These are phyloP conservation scores for Effrenium voratum DNA, from an alignment of 73 alveolate genomes.

Conservation along the genomic window DNA sequence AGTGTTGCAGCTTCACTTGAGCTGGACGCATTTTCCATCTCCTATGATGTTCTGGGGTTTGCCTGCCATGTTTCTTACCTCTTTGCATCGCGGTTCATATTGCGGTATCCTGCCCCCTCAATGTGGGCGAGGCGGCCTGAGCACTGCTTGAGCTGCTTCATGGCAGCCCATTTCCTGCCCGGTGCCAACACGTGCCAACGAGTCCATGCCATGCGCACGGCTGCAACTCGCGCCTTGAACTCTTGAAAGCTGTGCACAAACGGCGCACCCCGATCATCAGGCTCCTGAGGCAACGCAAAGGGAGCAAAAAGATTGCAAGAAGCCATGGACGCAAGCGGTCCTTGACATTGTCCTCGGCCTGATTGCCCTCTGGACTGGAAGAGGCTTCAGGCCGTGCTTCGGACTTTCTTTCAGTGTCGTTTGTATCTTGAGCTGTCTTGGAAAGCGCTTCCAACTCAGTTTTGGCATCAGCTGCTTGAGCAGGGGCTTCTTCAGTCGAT, in stretches of 20 bases:
- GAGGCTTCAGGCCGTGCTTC: background rate
- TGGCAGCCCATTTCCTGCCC: conserved; percentile 39
- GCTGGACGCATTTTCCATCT: no score
- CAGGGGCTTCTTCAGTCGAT: no score
- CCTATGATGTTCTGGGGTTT: no score
- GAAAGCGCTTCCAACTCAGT: background rate
- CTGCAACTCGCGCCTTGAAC: background rate
- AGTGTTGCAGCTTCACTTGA: no score
- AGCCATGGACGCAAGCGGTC: background rate
- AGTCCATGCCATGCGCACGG: no score
- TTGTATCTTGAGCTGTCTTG: no score
- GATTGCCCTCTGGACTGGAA: background rate
- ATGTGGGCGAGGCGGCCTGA: background rate
- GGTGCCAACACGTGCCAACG: background rate
- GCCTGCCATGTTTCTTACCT: background rate
- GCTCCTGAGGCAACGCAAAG: background rate
- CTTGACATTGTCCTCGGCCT: background rate
- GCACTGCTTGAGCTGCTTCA: conserved; percentile 44
- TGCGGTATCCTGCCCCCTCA: no score
- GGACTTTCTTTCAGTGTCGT: no score
- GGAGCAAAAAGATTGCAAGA: background rate
- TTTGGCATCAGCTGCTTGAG: background rate
- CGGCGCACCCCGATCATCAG: background rate
- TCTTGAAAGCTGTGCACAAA: conserved; percentile 41
- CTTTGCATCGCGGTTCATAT: background rate